A percentile compares a stretch with the other conserved stretches of the same genome.
phyloP scores from a whole-genome alignment of 768 basidiomycete genomes.

The Gymnopilus dilepis region DNA sequence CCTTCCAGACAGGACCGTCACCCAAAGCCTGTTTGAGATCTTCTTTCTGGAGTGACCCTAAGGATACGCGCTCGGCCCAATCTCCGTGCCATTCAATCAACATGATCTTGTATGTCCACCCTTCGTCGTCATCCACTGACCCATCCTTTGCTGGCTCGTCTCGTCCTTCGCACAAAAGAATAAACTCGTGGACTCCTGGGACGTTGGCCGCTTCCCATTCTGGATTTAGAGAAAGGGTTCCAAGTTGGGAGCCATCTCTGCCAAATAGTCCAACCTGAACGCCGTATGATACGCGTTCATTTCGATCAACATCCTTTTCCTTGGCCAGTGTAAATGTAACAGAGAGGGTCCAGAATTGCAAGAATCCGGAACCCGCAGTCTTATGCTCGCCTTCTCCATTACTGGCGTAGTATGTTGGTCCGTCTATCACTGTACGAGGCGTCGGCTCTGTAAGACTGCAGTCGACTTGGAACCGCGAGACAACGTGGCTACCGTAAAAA shows the following conservation, averaged over 20 bases:
- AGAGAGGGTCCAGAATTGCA: slow-evolving; percentile 11
- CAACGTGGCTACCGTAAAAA: not conserved
- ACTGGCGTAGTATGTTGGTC: not conserved
- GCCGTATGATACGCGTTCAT: too few relatives aligned
- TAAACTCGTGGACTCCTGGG: slow-evolving; percentile 13
- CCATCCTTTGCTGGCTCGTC: not conserved
- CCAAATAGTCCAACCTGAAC: not conserved
- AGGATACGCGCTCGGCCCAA: slow-evolving; percentile 9
- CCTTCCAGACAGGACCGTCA: slow-evolving; percentile 1
- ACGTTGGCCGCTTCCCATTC: slow-evolving; percentile 1
- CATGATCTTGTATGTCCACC: slow-evolving; percentile 18
- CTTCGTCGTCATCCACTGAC: slow-evolving; percentile 1
- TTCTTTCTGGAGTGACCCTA: not conserved
- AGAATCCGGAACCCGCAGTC: slow-evolving; percentile 8
- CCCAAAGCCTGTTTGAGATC: not conserved
- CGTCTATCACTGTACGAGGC: not conserved
- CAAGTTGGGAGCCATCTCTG: not conserved
- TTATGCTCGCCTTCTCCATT: not conserved
- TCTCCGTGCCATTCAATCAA: slow-evolving; percentile 18
- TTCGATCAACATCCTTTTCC: not conserved
- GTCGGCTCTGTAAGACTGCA: slow-evolving; percentile 5
- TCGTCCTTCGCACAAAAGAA: slow-evolving; percentile 17
- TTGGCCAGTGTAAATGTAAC: not conserved
- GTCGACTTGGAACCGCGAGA: not conserved
- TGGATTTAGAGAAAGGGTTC: not conserved